Base-by-base conservation (phyloP, 148 eudicot genomes). In the Rhododendron henanense region DNA sequence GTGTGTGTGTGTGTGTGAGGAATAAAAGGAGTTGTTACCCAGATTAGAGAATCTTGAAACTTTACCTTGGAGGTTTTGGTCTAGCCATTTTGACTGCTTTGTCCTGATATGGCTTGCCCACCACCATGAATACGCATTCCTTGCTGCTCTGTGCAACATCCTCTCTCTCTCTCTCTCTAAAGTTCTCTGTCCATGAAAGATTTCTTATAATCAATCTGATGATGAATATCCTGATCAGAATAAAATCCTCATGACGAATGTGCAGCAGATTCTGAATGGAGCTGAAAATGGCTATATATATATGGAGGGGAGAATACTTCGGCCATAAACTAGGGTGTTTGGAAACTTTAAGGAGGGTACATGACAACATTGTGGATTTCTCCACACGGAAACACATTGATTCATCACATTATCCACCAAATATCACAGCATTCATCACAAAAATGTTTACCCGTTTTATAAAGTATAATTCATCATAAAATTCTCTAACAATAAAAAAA, bases 21-120 rank as follows among this genome's bases (percentile, higher is more conserved):
- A 25, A 51, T 75, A 16, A 19, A 59, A 53, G 15, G 14, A 50
- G 25, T 9, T 14, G 41, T 1, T 81, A 23, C 73, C 87, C 25
- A 84, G 84, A 87, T 63, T 47, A 48, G 44, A 33, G 69, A 33
- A 15, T 48, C 13, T 73, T 39, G 47, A 44, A 75, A 71, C 5
- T 13, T 77, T 77, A 93, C 97, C 97, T 88, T 88, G 92, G 23
- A 95, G 93, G 85, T 92, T 94, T 41, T 95, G 92, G 48, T 95
- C 98, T n/a, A 95, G 89, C 98, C 98, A 95, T 93, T 95, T 95
- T 21, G 96, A 95, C 61, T 95, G 98, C 79, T 95, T 95, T 69
- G 98, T 95, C 80, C 98, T 92, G 50, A 94, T 90, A 87, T 94
- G 98, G 89, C 96, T 95, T 51, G 98, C 96, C 96, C 98, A 95